Base-by-base conservation (phyloP, 352 stramenopile genomes). In the Phytophthora macrochlamydospora region DNA sequence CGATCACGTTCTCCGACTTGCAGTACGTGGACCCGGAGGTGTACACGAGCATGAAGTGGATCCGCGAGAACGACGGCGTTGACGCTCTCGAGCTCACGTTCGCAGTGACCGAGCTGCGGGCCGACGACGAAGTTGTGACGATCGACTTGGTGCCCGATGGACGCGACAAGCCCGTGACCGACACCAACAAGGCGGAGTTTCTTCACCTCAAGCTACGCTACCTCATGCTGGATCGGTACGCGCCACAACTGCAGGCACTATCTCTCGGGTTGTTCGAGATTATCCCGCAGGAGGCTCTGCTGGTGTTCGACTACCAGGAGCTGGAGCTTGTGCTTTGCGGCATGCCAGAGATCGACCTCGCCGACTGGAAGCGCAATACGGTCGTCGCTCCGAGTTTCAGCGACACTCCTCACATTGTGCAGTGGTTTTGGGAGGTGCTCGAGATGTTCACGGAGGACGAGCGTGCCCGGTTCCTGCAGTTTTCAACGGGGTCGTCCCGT, bases 241-340 rank as follows among this genome's bases (percentile, higher is more conserved):
- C 77, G 8, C 73, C 90, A 32, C 95, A 99, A 68, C 67, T 99
- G 6, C 93, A 93, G 51, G 97, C 81, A 13, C 50, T 95, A 3
- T 87, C 83, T 9, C 68, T 86, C n/a, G 87, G 98, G 4, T 94
- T 99, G 61, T 99, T 98, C 70, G 97, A 99, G 69, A 91, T 99
- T 7, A 90, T 99, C 38, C 97, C 97, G 2, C 95, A 98, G 59
- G 89, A 98, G 55, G 86, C 98, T 7, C 76, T 99, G 30, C 95
- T 97, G 45, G 89, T 99, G 1, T 99, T 99, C 75, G 97, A 99
- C 79, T 99, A 98, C 73, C 97, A 99, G 73, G 97, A 99, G 75
- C 79, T 99, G 32, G 86, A 94, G 71, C 78, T 94, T 42, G 80
- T 94, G 42, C 69, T 94, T n/a, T 91, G 83, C 38, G 87, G 87